Evolutionary conservation across 306 rosid genomes (phyloP).

Genomic region (Hylodesmum podocarpum): DNA sequence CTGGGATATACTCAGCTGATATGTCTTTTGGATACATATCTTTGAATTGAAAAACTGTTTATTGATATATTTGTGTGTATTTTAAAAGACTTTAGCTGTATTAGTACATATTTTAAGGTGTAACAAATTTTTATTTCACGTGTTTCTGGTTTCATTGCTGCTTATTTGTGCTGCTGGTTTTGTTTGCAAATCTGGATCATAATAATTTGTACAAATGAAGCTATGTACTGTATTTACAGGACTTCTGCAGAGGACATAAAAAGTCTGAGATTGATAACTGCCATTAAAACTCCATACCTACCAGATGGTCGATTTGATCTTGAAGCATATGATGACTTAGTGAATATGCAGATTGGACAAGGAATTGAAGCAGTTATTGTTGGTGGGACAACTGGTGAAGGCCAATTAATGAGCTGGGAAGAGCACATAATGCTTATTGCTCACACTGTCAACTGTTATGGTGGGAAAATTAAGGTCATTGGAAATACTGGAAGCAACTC

Average conservation of each 20-base stretch:
- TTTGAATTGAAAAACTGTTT: not conserved
- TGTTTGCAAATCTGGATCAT: not conserved
- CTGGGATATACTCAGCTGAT: not conserved
- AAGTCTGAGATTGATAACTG: conserved; percentile 77
- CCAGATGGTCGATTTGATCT: conserved; percentile 97
- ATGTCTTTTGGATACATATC: not conserved
- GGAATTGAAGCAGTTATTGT: conserved; percentile 87
- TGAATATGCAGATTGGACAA: conserved; percentile 66
- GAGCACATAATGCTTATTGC: conserved; percentile 97
- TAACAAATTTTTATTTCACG: not conserved
- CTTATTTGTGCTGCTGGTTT: conserved; percentile 10
- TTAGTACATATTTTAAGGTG: not conserved
- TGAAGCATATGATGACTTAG: conserved; percentile 85
- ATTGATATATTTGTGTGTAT: not conserved
- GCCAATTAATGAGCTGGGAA: conserved; percentile 98
- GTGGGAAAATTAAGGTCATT: conserved; percentile 84
- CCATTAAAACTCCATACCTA: conserved; percentile 93
- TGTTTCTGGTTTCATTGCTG: not conserved
- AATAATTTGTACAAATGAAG: conserved; percentile 10
- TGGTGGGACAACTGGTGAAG: conserved; percentile 96
- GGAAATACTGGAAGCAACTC: conserved; percentile 97
- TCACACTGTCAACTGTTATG: conserved; percentile 85
- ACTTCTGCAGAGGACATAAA: conserved; percentile 76
- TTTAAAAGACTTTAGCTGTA: not conserved
- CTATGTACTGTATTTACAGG: conserved; percentile 50